Evolutionary conservation across 2,329 filamentous ascomycete species (phyloP).

Genomic region (Aspergillus niger): DNA sequence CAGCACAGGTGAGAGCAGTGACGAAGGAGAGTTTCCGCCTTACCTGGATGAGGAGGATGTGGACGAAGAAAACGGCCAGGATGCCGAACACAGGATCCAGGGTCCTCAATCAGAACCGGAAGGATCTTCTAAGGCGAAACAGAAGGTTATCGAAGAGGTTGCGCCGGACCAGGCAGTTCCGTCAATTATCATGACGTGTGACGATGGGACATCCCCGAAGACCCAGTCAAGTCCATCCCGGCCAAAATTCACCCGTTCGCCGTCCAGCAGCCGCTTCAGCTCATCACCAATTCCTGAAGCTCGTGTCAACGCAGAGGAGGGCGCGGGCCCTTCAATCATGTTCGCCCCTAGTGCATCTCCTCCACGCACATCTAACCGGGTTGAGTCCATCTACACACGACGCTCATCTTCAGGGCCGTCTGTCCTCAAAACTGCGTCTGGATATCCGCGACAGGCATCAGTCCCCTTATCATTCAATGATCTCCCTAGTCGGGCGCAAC

Average conservation of each 20-base stretch:
- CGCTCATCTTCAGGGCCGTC: constrained; percentile 25
- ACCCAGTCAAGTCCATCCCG: constrained; percentile 22
- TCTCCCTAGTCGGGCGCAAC: constrained; percentile 78
- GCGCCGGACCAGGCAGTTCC: constrained; percentile 21
- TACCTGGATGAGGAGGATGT: constrained; percentile 43
- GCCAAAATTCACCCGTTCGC: constrained; percentile 31
- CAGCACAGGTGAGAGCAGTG: constrained; percentile 46
- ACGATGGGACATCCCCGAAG: constrained; percentile 27
- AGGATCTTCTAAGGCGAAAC: not conserved
- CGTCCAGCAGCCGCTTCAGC: constrained; percentile 58
- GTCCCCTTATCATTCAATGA: constrained; percentile 82
- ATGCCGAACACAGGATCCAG: not conserved
- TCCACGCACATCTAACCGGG: constrained; percentile 29
- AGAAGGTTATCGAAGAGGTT: not conserved
- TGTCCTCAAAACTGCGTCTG: constrained; percentile 40
- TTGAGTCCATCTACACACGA: constrained; percentile 43
- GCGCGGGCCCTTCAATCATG: constrained; percentile 70
- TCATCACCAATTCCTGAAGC: constrained; percentile 73
- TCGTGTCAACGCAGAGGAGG: constrained; percentile 65
- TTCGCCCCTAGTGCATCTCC: constrained; percentile 60
- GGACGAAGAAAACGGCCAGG: constrained; percentile 24
- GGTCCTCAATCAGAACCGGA: not conserved
- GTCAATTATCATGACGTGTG: constrained; percentile 27
- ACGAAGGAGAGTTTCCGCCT: constrained; percentile 45
- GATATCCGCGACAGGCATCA: constrained; percentile 61